phyloP scores from a whole-genome alignment of 306 rosid genomes.

The Astragalus glycyphyllos region DNA sequence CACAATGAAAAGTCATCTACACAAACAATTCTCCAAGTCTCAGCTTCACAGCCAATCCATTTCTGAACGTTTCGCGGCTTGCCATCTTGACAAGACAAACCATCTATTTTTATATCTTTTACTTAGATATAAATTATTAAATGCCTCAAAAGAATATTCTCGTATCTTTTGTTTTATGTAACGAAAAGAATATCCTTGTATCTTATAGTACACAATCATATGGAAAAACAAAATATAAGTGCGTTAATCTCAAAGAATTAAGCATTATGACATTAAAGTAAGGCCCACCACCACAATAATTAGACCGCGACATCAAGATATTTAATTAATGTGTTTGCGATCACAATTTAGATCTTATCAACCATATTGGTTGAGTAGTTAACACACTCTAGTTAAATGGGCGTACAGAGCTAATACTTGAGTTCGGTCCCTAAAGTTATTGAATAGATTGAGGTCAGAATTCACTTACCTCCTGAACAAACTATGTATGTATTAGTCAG shows the following conservation, averaged over 20 bases:
- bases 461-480: no score
- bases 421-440: no score
- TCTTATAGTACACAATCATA: conserved; percentile 3
- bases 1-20: conserved; percentile 34
- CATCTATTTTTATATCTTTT: neutral
- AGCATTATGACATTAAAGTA: neutral
- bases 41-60: conserved; percentile 15
- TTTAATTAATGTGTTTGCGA: no score
- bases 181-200: conserved; percentile 33
- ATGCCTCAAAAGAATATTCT: conserved; percentile 32
- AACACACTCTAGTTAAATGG: no score
- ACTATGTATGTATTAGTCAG: no score
- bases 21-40: conserved; percentile 43
- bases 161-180: neutral
- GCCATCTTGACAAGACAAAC: conserved; percentile 30
- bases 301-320: no score
- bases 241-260: neutral
- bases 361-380: no score
- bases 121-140: neutral
- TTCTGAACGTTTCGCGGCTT: neutral
- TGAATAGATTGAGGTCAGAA: no score
- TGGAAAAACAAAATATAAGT: neutral
- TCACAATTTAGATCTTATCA: no score
- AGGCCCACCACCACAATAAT: no score
- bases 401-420: no score